Percentiles rank a stretch among this genome's conserved stretches.
phyloP scores from a whole-genome alignment of 192 early-diverging fungal species.

The Coemansia sp. region DNA sequence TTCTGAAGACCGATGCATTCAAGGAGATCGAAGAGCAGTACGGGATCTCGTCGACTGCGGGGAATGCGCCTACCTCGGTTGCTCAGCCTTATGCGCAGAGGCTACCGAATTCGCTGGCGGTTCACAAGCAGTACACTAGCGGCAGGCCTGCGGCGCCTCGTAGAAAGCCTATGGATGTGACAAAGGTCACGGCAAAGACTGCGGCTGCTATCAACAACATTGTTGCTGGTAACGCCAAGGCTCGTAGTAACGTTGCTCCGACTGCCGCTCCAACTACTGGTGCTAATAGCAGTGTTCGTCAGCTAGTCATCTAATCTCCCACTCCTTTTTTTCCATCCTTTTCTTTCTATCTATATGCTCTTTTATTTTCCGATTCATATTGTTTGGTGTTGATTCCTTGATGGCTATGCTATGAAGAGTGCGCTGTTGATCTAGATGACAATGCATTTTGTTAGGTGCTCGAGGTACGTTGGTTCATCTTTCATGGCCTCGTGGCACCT shows the following conservation, averaged over 20 bases:
- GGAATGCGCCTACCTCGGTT: not conserved
- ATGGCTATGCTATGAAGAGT: not conserved
- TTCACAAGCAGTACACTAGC: not conserved
- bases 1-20: slow-evolving; percentile 46
- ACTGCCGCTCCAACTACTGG: slow-evolving; percentile 4
- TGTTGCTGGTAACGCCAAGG: slow-evolving; percentile 41
- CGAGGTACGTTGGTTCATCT: slow-evolving; percentile 37
- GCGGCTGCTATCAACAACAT: slow-evolving; percentile 48
- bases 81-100: slow-evolving; percentile 1
- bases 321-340: not conserved
- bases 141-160: slow-evolving; percentile 7
- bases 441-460: slow-evolving; percentile 35
- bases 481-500: slow-evolving; percentile 32
- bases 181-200: slow-evolving; percentile 41
- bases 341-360: slow-evolving; percentile 1
- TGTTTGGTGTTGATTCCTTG: not conserved
- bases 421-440: not conserved
- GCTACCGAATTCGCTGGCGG: not conserved
- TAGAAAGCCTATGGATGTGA: slow-evolving; percentile 30
- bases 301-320: slow-evolving; percentile 21
- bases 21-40: slow-evolving; percentile 13
- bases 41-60: not conserved
- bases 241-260: slow-evolving; percentile 19
- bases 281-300: slow-evolving; percentile 2
- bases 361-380: not conserved